Percentiles rank a stretch among this genome's conserved stretches.
Evolutionary conservation across 495 filamentous ascomycete genomes (phyloP).

Genomic region (Pyronema omphalodes): DNA sequence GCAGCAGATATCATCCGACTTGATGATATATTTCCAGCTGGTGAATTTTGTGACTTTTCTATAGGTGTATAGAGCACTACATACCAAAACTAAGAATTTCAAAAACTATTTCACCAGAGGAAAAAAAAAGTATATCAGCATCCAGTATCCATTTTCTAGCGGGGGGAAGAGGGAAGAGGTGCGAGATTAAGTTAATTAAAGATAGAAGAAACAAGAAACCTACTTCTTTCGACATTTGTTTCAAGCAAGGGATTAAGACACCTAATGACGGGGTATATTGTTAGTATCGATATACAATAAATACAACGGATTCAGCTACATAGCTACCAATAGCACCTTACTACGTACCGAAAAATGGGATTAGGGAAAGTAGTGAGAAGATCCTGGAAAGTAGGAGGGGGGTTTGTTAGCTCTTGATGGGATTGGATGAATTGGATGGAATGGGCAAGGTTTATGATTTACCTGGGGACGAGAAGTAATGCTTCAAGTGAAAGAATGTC

Average conservation of each 20-base stretch:
- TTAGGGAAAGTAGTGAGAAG: conserved; percentile 72
- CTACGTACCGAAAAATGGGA: conserved; percentile 73
- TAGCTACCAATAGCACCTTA: conserved; percentile 24
- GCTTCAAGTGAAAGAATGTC: conserved; percentile 80
- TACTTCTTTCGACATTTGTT: conserved; percentile 94
- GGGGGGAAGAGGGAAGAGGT: no score
- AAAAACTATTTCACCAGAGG: background rate
- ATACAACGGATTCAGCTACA: background rate
- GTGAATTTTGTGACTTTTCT: no score
- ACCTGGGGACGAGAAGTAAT: conserved; percentile 71
- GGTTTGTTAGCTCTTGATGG: background rate
- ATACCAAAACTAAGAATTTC: conserved; percentile 2
- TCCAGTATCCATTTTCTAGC: no score
- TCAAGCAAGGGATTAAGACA: conserved; percentile 57
- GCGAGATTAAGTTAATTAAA: no score
- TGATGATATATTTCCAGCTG: no score
- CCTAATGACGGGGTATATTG: conserved; percentile 6
- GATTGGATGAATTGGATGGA: no score
- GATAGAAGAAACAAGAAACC: no score
- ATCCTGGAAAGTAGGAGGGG: conserved; percentile 37
- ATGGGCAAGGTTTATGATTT: conserved; percentile 10
- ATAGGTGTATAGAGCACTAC: no score
- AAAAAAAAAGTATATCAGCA: no score
- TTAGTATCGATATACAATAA: conserved; percentile 1
- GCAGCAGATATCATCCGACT: no score